Conservation (phyloP, 225 moss, liverwort and hornwort genomes). For the Bryum argenteum region DNA sequence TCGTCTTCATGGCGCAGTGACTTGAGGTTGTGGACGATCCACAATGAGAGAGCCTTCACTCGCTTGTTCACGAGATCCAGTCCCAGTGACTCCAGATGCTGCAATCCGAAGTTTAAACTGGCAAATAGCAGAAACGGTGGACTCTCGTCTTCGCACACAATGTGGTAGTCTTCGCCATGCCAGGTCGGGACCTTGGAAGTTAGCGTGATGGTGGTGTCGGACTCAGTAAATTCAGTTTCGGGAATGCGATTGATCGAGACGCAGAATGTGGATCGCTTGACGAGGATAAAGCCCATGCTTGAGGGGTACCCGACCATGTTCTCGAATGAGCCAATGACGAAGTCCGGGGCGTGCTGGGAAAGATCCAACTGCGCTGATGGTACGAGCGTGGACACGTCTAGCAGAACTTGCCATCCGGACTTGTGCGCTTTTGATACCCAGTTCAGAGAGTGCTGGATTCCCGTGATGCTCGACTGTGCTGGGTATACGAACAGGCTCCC, state of each 20-base stretch:
- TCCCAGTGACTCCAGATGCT: conserved; percentile 68
- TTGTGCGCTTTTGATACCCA: conserved; percentile 52
- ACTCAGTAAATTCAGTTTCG: conserved; percentile 29
- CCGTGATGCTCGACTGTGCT: conserved; percentile 55
- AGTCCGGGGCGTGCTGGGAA: conserved; percentile 58
- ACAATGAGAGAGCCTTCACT: conserved; percentile 63
- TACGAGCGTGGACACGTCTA: conserved; percentile 60
- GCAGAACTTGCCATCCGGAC: conserved; percentile 55
- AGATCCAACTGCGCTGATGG: conserved; percentile 66
- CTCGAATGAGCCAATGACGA: conserved; percentile 75
- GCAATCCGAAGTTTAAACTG: conserved; percentile 68
- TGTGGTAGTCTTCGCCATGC: conserved; percentile 62
- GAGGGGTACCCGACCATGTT: conserved; percentile 85
- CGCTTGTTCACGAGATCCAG: conserved; percentile 59
- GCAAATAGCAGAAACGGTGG: conserved; percentile 69
- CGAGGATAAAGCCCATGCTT: conserved; percentile 74
- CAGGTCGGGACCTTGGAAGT: conserved; percentile 41
- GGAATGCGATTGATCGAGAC: conserved; percentile 40
- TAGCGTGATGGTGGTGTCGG: conserved; percentile 43
- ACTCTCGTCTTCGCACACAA: conserved; percentile 64
- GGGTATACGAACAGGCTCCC: conserved; percentile 56
- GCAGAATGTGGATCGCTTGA: conserved; percentile 60
- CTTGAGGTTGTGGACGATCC: conserved; percentile 72
- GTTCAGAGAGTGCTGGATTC: conserved; percentile 50
- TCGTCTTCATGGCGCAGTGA: conserved; percentile 74